Evolutionary conservation across 805 yeast species (phyloP), one percentile per base, ranked within the genome.

Genomic region (Limtongia smithiae): DNA sequence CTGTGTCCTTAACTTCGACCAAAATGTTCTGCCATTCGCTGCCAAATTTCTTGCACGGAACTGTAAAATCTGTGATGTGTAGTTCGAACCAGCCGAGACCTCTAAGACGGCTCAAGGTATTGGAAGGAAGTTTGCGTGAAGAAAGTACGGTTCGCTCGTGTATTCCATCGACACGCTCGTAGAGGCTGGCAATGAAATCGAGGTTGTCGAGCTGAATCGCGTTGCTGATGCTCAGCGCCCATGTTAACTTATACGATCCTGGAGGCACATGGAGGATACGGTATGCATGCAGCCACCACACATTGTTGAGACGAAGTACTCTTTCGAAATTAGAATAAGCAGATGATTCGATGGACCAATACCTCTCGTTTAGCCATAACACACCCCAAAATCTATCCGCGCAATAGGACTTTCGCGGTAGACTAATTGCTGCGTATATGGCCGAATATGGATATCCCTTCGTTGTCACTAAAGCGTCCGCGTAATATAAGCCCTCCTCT

Each of bases 311-410:
- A 11, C 25, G 41, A 14, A 53, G 41, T 4, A 48, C 37, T 17
- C 21, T 41, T 4, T 55, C 57, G 32, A 42, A 46, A 17, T 37
- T 43, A 2, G 51, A 44, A 12, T 41, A 48, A 4, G 42, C 41
- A 18, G 37, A 18, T 9, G 6, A 14, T 27, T 25, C 28, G 22
- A 46, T 28, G 5, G n/a, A 20, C 57, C 54, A 46, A 37, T 51
- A 42, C 9, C 34, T 41, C 2, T 40, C 44, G 3, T 47, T 37
- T 14, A 41, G 39, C 58, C 58, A 54, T 18, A 54, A 51, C 12
- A 54, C 44, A 14, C 58, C 58, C 58, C 58, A 53, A 2, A 49
- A 49, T 9, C 31, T 44, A 17, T 45, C 57, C 4, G 57, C 54
- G 37, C 57, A 53, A 34, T 35, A 53, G 40, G 34, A 42, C 22